Conservation (phyloP, 1,139 yeast species). For the Lodderomyces margitis region DNA sequence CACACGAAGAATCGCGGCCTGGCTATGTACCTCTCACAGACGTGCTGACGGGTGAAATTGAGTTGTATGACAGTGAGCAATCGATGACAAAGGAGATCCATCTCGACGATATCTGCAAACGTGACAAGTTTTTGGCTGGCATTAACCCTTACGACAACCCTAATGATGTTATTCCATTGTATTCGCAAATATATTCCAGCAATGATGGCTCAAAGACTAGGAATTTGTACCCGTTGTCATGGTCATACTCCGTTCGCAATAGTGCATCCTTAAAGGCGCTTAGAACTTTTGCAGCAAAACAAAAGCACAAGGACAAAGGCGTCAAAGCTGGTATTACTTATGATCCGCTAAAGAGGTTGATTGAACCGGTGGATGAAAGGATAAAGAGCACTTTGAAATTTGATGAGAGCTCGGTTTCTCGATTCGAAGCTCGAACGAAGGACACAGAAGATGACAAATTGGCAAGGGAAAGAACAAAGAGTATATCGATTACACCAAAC, state of each 20-base stretch:
- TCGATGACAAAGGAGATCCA: conserved; percentile 8
- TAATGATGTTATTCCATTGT: conserved; percentile 35
- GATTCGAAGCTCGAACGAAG: conserved; percentile 29
- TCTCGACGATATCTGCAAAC: conserved; percentile 10
- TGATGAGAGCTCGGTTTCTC: conserved; percentile 12
- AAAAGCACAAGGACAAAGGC: conserved; percentile 6
- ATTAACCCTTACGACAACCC: conserved; percentile 24
- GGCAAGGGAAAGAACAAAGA: conserved; percentile 12
- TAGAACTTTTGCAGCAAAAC: conserved; percentile 25
- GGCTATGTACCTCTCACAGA: conserved; percentile 14
- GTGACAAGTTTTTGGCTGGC: conserved; percentile 14
- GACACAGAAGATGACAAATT: conserved; percentile 34
- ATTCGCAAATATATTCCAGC: conserved; percentile 26
- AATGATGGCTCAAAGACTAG: conserved; percentile 28
- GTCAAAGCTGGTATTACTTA: conserved; percentile 7
- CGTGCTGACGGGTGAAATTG: conserved; percentile 10
- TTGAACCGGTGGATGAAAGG: conserved; percentile 14
- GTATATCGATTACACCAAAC: background rate
- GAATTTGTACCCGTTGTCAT: conserved; percentile 48
- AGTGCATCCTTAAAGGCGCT: conserved; percentile 43
- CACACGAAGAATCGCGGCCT: conserved; percentile 15
- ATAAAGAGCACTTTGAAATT: conserved; percentile 13
- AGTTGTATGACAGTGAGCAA: conserved; percentile 1
- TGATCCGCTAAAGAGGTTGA: conserved; percentile 12
- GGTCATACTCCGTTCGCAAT: conserved; percentile 44